Conservation (phyloP, 257 asterid species). For the Asclepias syriaca region DNA sequence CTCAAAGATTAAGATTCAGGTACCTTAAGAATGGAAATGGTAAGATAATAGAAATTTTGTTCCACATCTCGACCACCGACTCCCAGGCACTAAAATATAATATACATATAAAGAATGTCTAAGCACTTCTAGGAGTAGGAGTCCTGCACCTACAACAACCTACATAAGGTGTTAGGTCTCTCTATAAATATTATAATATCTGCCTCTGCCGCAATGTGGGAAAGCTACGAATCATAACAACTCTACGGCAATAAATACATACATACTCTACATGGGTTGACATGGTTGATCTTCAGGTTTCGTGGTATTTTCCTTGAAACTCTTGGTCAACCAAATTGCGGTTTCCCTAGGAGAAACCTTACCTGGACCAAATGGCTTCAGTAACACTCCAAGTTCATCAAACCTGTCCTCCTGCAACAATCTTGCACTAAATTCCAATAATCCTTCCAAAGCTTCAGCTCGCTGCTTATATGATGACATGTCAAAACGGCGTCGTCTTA, state of each 20-base stretch:
- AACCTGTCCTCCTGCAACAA: slow-evolving; percentile 66
- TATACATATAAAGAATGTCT: slow-evolving; percentile 7
- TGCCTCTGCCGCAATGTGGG: slow-evolving; percentile 27
- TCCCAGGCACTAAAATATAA: slow-evolving; percentile 4
- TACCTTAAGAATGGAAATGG: not conserved
- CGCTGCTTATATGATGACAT: slow-evolving; percentile 77
- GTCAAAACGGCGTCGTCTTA: slow-evolving; percentile 58
- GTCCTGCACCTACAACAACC: slow-evolving; percentile 6
- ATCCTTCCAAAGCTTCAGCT: slow-evolving; percentile 89
- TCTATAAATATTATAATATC: slow-evolving; percentile 1
- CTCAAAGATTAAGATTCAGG: not conserved
- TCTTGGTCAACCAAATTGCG: slow-evolving; percentile 87
- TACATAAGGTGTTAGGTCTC: slow-evolving; percentile 6
- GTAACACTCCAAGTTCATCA: slow-evolving; percentile 75
- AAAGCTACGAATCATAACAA: slow-evolving; percentile 25
- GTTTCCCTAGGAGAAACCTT: slow-evolving; percentile 95
- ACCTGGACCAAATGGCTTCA: slow-evolving; percentile 82
- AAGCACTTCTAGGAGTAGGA: slow-evolving; percentile 3
- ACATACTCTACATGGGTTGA: slow-evolving; percentile 18
- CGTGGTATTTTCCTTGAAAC: slow-evolving; percentile 65
- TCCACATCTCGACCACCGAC: not conserved
- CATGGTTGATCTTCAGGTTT: slow-evolving; percentile 39
- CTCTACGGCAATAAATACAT: slow-evolving; percentile 15
- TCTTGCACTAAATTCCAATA: slow-evolving; percentile 88
- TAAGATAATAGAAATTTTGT: not conserved